phyloP scores from a whole-genome alignment of 192 early-diverging fungal genomes.

The Mortierella hygrophila region DNA sequence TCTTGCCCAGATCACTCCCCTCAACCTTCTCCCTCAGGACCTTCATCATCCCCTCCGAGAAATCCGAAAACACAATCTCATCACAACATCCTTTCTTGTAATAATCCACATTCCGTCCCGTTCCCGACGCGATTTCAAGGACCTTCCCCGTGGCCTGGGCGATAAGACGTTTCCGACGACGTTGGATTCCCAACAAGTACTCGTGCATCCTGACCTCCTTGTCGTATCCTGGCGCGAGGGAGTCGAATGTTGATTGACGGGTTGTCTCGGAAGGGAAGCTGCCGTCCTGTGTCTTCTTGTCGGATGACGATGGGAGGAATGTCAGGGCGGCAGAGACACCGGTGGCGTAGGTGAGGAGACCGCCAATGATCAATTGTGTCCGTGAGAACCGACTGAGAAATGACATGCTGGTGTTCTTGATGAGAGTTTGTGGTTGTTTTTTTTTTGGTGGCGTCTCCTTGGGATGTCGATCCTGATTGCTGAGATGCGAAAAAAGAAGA shows the following conservation, averaged over 20 bases:
- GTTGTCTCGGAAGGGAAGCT: constrained; percentile 37
- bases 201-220: constrained; percentile 41
- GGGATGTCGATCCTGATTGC: not conserved
- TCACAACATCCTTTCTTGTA: constrained; percentile 42
- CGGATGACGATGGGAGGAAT: constrained; percentile 26
- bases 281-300: not conserved
- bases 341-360: constrained; percentile 41
- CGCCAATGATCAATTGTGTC: constrained; percentile 47
- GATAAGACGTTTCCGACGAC: constrained; percentile 44
- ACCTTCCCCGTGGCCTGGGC: constrained; percentile 36
- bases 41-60: constrained; percentile 54
- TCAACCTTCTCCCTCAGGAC: constrained; percentile 39
- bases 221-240: constrained; percentile 41
- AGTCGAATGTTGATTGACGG: constrained; percentile 41
- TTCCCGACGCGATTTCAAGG: constrained; percentile 49
- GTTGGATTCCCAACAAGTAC: constrained; percentile 47
- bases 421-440: not conserved
- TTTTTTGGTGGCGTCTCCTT: not conserved
- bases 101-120: constrained; percentile 49
- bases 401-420: constrained; percentile 21
- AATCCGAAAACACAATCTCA: constrained; percentile 54
- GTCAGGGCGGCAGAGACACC: constrained; percentile 43
- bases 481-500: not conserved
- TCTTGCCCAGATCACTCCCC: constrained; percentile 40
- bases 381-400: constrained; percentile 49